A percentile compares a stretch with the other conserved stretches of the same genome.
phyloP scores from a whole-genome alignment of 164 flowering plant species.

The Magnolia sinica region DNA sequence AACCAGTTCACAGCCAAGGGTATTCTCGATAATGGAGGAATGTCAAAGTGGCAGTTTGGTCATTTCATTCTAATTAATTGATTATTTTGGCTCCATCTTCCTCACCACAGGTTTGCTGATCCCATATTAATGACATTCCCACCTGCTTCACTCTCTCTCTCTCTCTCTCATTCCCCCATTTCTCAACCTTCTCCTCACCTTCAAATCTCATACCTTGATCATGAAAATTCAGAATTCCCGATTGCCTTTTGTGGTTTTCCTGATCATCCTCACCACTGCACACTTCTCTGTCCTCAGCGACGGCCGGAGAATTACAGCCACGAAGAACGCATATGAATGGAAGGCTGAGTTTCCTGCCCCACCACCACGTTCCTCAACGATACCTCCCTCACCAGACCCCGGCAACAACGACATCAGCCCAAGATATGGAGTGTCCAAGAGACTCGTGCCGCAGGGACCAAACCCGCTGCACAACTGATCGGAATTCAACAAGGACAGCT shows the following conservation, averaged over 20 bases:
- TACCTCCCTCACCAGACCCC: constrained; percentile 8
- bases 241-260: constrained; percentile 14
- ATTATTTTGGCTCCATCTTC: constrained; percentile 16
- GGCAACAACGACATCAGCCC: constrained; percentile 3
- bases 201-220: not conserved
- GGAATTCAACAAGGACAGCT: not conserved
- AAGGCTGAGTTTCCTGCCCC: not conserved
- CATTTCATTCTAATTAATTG: constrained; percentile 10
- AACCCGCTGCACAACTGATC: constrained; percentile 47
- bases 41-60: constrained; percentile 10
- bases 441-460: constrained; percentile 30
- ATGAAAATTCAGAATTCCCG: constrained; percentile 22
- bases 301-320: constrained; percentile 6
- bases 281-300: constrained; percentile 18
- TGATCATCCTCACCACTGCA: constrained; percentile 20
- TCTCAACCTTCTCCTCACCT: not conserved
- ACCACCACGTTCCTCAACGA: constrained; percentile 1
- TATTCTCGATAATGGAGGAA: not conserved
- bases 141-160: constrained; percentile 19
- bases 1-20: not conserved
- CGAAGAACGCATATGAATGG: constrained; percentile 3
- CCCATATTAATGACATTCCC: constrained; percentile 23
- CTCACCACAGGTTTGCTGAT: constrained; percentile 11
- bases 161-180: not conserved
- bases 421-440: constrained; percentile 22